phyloP scores from a whole-genome alignment of 2,329 filamentous ascomycete species.

The Aureobasidium melanogenum region DNA sequence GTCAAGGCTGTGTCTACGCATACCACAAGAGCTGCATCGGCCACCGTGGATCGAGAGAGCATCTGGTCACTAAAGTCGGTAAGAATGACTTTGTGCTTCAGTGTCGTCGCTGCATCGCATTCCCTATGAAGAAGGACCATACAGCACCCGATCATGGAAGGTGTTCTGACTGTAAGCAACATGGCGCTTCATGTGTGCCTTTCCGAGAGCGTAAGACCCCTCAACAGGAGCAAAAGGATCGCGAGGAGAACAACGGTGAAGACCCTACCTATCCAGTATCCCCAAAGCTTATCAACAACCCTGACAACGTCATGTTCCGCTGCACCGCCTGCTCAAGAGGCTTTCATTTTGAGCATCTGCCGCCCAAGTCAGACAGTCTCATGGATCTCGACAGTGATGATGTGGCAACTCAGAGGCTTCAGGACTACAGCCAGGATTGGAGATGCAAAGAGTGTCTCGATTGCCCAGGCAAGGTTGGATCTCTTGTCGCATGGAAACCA shows the following conservation, averaged over 20 bases:
- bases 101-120: conserved; percentile 73
- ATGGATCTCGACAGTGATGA: conserved; percentile 39
- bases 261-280: conserved; percentile 66
- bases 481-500: conserved; percentile 84
- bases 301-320: conserved; percentile 70
- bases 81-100: conserved; percentile 76
- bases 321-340: conserved; percentile 67
- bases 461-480: conserved; percentile 57
- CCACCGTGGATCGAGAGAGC: conserved; percentile 63
- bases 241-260: conserved; percentile 66
- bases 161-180: conserved; percentile 61
- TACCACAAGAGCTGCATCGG: conserved; percentile 83
- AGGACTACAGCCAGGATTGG: conserved; percentile 68
- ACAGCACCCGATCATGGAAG: conserved; percentile 59
- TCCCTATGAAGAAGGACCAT: conserved; percentile 57
- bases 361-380: conserved; percentile 38
- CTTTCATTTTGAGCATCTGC: conserved; percentile 79
- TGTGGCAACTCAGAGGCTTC: conserved; percentile 52
- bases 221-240: conserved; percentile 73
- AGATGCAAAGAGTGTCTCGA: conserved; percentile 69
- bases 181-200: conserved; percentile 61
- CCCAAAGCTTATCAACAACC: conserved; percentile 60
- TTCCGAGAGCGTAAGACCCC: conserved; percentile 66
- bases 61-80: conserved; percentile 77
- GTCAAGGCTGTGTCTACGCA: conserved; percentile 78